Evolutionary conservation across 2,329 filamentous ascomycete genomes (phyloP).

Genomic region (Curvularia sp.): DNA sequence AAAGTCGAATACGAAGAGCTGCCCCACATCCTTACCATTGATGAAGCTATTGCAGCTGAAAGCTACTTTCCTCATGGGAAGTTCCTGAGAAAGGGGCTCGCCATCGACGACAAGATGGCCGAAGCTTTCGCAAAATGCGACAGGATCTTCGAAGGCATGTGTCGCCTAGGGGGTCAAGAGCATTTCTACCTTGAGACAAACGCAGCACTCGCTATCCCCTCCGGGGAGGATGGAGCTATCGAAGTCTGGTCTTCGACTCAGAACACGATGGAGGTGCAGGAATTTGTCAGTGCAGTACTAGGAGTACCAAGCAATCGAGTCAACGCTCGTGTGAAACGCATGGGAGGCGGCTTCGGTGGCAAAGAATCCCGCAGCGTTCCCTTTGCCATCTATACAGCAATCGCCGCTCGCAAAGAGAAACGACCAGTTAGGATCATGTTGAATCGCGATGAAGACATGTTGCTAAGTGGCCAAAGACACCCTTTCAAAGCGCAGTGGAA

Average conservation of each 20-base stretch:
- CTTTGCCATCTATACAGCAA: constrained; percentile 79
- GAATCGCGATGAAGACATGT: constrained; percentile 93
- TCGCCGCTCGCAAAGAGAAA: constrained; percentile 83
- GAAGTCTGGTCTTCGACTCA: constrained; percentile 70
- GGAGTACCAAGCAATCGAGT: constrained; percentile 87
- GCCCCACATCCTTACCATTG: constrained; percentile 86
- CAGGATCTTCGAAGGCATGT: constrained; percentile 80
- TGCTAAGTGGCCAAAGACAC: constrained; percentile 87
- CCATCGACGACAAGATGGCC: constrained; percentile 61
- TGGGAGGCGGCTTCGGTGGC: constrained; percentile 92
- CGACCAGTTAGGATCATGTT: constrained; percentile 91
- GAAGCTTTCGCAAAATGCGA: constrained; percentile 78
- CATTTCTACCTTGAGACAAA: constrained; percentile 97
- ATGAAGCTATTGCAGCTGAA: constrained; percentile 87
- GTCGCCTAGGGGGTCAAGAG: constrained; percentile 91
- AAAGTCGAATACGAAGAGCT: constrained; percentile 88
- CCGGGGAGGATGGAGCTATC: constrained; percentile 89
- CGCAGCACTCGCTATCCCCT: constrained; percentile 81
- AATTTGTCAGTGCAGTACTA: constrained; percentile 81
- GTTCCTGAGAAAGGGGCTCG: constrained; percentile 77
- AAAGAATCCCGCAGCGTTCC: constrained; percentile 89
- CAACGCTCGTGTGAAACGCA: constrained; percentile 84
- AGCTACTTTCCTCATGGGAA: constrained; percentile 84
- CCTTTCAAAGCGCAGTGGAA: constrained; percentile 91
- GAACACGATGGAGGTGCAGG: constrained; percentile 51